phyloP scores from a whole-genome alignment of 208 protist genomes.

The Vickermania spadyakhi region DNA sequence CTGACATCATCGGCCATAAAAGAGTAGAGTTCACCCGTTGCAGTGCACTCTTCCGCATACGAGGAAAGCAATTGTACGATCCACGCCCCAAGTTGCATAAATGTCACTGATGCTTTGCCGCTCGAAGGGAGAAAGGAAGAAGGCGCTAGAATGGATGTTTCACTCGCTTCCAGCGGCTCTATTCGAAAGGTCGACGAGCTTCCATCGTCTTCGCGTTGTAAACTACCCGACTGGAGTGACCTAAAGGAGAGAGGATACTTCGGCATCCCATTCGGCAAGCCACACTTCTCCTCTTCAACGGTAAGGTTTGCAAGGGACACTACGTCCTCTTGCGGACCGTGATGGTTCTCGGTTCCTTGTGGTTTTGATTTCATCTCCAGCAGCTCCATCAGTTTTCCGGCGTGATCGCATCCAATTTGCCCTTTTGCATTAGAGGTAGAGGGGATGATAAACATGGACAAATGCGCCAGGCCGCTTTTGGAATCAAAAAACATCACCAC shows the following conservation, averaged over 20 bases:
- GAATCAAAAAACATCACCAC: conserved; percentile 40
- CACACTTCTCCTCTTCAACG: conserved; percentile 1
- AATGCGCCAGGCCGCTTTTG: conserved; percentile 17
- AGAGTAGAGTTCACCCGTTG: conserved; percentile 40
- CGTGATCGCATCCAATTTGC: conserved; percentile 25
- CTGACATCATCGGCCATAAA: conserved; percentile 78
- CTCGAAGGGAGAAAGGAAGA: not conserved
- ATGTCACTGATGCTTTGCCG: conserved; percentile 11
- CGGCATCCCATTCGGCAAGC: not conserved
- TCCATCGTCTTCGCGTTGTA: too few relatives aligned
- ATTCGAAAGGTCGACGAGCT: too few relatives aligned
- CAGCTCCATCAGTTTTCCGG: conserved; percentile 26
- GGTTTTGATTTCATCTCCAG: conserved; percentile 29
- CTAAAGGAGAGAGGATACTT: not conserved
- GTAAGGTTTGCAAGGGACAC: conserved; percentile 2
- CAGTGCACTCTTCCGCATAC: conserved; percentile 33
- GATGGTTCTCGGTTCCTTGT: not conserved
- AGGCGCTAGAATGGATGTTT: not conserved
- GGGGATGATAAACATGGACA: conserved; percentile 26
- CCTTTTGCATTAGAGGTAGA: conserved; percentile 22
- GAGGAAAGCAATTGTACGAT: conserved; percentile 47
- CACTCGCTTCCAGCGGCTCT: not conserved
- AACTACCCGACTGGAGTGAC: too few relatives aligned
- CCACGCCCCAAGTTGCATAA: conserved; percentile 32
- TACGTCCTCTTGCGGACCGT: not conserved